Evolutionary conservation across 2,329 filamentous ascomycete genomes (phyloP).

Genomic region (Colletotrichum sp.): DNA sequence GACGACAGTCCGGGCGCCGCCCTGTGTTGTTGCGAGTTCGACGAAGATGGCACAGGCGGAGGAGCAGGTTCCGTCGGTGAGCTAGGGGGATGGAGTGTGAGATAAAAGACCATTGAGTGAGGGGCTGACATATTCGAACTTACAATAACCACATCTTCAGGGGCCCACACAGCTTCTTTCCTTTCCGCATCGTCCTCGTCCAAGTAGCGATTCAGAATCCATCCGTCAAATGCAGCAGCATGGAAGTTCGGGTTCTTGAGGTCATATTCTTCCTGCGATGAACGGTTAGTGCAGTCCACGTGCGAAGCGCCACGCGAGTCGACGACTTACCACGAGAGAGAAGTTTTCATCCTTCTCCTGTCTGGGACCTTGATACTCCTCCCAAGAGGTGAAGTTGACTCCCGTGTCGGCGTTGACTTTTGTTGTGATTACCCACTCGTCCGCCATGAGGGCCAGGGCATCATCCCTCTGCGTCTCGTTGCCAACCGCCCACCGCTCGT

Average conservation of each 20-base stretch:
- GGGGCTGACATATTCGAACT: not conserved
- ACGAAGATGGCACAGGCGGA: constrained; percentile 65
- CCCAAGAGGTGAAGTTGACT: not conserved
- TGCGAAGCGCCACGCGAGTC: not conserved
- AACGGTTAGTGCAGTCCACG: not conserved
- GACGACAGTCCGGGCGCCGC: constrained; percentile 60
- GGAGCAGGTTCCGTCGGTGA: constrained; percentile 62
- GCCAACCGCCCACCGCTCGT: not conserved
- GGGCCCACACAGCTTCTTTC: not conserved
- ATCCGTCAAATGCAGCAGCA: not conserved
- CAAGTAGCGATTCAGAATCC: not conserved
- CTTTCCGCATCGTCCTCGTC: not conserved
- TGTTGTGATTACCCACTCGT: not conserved
- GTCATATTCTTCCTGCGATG: not conserved
- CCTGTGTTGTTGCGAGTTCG: constrained; percentile 57
- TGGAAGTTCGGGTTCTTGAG: not conserved
- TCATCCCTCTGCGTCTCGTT: not conserved
- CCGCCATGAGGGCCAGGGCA: not conserved
- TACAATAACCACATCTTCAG: not conserved
- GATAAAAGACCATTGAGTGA: not conserved
- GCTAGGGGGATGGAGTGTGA: not conserved
- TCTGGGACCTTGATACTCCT: not conserved
- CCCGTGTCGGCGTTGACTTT: not conserved
- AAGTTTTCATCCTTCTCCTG: not conserved
- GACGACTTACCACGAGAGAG: not conserved